These are phyloP conservation scores for Dictyostelium capitatum DNA, from an alignment of 78 protist genomes.

Conservation along the genomic window DNA sequence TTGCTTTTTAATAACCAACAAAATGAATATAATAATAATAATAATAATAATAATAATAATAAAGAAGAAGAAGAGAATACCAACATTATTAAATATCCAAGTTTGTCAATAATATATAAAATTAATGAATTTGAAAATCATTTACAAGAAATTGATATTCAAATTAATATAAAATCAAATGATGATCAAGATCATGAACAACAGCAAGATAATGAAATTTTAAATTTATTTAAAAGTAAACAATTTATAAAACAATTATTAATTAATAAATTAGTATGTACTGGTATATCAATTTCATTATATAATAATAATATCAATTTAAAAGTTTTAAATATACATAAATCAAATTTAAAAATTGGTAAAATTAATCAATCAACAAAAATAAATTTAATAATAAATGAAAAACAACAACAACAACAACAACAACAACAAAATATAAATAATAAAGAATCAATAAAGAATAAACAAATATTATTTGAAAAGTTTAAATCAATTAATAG, in stretches of 20 bases:
- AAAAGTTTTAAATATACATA: slow-evolving; percentile 20
- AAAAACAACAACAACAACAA: not conserved
- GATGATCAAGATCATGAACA: not conserved
- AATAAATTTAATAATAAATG: slow-evolving; percentile 19
- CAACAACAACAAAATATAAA: not conserved
- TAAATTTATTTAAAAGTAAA: not conserved
- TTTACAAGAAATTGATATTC: slow-evolving; percentile 8
- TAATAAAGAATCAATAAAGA: not conserved
- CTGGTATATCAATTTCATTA: not conserved
- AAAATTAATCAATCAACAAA: slow-evolving; percentile 17
- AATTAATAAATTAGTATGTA: not conserved
- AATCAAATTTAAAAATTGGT: slow-evolving; percentile 7
- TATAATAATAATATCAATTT: slow-evolving; percentile 2
- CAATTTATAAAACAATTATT: slow-evolving; percentile 22
- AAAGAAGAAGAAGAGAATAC: no score
- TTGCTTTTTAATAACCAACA: not conserved
- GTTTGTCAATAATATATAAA: not conserved
- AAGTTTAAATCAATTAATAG: not conserved
- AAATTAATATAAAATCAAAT: not conserved
- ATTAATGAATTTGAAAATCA: slow-evolving; percentile 3
- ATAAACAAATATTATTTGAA: not conserved
- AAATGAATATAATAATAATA: no score
- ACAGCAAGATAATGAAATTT: not conserved
- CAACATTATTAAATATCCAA: not conserved
- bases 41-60: no score